Conservation (phyloP, 2,329 filamentous ascomycete species). For the Fonsecaea nubica region DNA sequence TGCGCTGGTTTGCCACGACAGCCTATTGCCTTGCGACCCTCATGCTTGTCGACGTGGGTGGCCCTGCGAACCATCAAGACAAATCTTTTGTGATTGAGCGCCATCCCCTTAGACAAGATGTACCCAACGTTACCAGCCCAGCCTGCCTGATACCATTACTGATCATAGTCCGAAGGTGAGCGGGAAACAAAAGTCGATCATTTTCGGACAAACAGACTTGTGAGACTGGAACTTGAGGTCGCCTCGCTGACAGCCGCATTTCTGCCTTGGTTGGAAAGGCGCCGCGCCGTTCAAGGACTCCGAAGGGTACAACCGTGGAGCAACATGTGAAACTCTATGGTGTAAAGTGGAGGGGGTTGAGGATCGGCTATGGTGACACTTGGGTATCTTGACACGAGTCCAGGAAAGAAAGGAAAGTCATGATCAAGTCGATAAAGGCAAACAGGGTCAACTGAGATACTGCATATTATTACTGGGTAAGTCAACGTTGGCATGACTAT, state of each 20-base stretch:
- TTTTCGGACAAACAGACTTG: background rate
- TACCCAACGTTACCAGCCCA: background rate
- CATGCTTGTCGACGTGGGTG: background rate
- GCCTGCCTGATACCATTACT: background rate
- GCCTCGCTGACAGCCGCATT: background rate
- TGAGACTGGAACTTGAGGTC: background rate
- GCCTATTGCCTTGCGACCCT: conserved; percentile 1
- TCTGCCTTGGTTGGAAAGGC: background rate
- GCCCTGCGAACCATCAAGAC: background rate
- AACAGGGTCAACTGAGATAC: background rate
- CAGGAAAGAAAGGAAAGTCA: background rate
- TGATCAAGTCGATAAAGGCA: background rate
- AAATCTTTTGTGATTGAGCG: background rate
- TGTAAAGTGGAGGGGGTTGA: background rate
- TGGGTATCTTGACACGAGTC: background rate
- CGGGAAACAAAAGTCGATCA: background rate
- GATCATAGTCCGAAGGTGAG: background rate
- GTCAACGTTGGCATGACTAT: background rate
- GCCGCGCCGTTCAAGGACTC: background rate
- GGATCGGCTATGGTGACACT: background rate
- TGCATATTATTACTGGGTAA: too few species aligned
- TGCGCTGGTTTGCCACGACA: background rate
- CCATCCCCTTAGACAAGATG: background rate
- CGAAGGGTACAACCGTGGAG: background rate
- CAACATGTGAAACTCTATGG: background rate